Conservation (phyloP, 2,329 filamentous ascomycete species). For the Macrophomina pseudophaseolina region DNA sequence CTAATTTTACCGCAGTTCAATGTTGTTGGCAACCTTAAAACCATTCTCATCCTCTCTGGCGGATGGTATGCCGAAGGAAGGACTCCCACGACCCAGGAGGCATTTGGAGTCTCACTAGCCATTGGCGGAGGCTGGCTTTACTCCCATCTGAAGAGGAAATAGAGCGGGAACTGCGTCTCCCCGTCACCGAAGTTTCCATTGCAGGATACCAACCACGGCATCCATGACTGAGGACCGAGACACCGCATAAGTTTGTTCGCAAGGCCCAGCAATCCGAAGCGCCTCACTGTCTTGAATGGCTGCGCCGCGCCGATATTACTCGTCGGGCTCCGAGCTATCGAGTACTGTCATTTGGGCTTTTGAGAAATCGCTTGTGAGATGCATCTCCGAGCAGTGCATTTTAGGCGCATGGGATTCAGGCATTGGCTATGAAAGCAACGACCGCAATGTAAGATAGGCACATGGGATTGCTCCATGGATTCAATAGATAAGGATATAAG, state of each 20-base stretch:
- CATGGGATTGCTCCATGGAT: background rate
- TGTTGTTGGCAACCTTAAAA: constrained; percentile 52
- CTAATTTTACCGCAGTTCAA: constrained; percentile 37
- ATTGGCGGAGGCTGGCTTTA: constrained; percentile 53
- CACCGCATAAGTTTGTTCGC: too few species aligned
- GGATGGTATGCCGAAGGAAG: constrained; percentile 54
- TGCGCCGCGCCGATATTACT: too few species aligned
- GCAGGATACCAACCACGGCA: too few species aligned
- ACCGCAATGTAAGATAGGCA: constrained; percentile 9
- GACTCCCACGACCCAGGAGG: constrained; percentile 45
- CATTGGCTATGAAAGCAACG: constrained; percentile 20
- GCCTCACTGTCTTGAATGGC: too few species aligned
- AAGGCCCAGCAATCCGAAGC: too few species aligned
- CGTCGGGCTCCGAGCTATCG: too few species aligned
- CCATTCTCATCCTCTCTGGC: constrained; percentile 52
- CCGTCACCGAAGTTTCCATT: background rate
- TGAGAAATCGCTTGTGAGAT: background rate
- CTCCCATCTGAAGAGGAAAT: constrained; percentile 42
- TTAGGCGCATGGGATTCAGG: constrained; percentile 1
- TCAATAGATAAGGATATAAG: background rate
- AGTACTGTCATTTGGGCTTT: too few species aligned
- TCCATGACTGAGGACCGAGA: too few species aligned
- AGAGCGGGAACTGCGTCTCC: background rate
- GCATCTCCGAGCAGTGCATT: constrained; percentile 17
- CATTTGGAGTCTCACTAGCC: constrained; percentile 51